Percentiles rank a stretch among this genome's conserved stretches.
phyloP scores from a whole-genome alignment of 139 green algal genomes.

The Spirogloea muscicola region DNA sequence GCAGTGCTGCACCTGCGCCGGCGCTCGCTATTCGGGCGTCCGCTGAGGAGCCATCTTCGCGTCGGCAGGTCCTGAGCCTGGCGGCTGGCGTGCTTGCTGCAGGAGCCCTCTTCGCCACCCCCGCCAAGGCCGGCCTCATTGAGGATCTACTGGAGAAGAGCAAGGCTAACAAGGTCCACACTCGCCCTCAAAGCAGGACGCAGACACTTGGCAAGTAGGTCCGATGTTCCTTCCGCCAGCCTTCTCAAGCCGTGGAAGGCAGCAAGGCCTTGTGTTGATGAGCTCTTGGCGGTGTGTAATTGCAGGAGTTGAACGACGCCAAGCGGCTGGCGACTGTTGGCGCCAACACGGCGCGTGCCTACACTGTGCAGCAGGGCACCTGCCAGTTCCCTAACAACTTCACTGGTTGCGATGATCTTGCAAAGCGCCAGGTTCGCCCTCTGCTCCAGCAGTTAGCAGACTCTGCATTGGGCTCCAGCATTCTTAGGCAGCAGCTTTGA shows the following conservation, averaged over 20 bases:
- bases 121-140: slow-evolving; percentile 8
- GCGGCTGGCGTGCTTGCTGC: no score
- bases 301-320: slow-evolving; percentile 19
- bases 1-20: no score
- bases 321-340: slow-evolving; percentile 5
- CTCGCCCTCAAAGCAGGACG: background rate
- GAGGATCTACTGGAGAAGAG: slow-evolving; percentile 23
- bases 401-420: slow-evolving; percentile 16
- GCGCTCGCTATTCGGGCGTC: no score
- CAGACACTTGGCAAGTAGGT: background rate
- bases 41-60: no score
- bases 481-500: no score
- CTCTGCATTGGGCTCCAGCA: no score
- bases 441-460: no score
- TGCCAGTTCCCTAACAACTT: slow-evolving; percentile 24
- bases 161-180: background rate
- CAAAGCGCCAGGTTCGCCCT: background rate
- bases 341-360: slow-evolving; percentile 9
- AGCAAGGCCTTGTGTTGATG: slow-evolving; percentile 2
- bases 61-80: no score
- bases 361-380: slow-evolving; percentile 16
- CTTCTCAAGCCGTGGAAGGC: background rate
- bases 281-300: background rate
- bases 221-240: background rate
- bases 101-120: no score